These are phyloP conservation scores for Fraxinus paxiana DNA, from an alignment of 305 asterid genomes.

Conservation along the genomic window DNA sequence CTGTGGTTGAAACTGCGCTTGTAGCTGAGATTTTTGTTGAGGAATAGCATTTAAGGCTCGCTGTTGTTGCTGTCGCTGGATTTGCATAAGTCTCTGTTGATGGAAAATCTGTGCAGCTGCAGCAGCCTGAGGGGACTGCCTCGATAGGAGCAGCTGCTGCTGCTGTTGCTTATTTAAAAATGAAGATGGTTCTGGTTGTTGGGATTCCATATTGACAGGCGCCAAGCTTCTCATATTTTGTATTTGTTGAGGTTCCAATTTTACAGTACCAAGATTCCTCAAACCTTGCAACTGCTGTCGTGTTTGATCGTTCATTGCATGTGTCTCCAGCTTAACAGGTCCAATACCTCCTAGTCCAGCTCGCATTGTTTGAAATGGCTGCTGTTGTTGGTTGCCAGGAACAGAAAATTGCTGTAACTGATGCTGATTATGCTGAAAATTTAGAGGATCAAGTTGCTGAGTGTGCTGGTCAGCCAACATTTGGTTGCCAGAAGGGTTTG, in stretches of 20 bases:
- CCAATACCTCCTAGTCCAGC: constrained; percentile 62
- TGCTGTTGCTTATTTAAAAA: constrained; percentile 69
- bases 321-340: constrained; percentile 64
- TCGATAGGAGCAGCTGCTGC: constrained; percentile 55
- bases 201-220: constrained; percentile 69
- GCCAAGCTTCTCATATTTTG: constrained; percentile 59
- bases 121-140: constrained; percentile 74
- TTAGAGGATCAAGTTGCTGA: constrained; percentile 55
- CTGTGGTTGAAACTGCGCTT: constrained; percentile 60
- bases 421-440: constrained; percentile 65
- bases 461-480: constrained; percentile 61
- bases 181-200: constrained; percentile 60
- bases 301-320: constrained; percentile 54
- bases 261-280: constrained; percentile 52
- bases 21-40: constrained; percentile 64
- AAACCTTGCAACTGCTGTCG: constrained; percentile 58
- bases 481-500: constrained; percentile 50
- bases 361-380: constrained; percentile 54
- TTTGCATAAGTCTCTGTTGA: constrained; percentile 71
- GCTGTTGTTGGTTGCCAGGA: constrained; percentile 45
- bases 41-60: constrained; percentile 52
- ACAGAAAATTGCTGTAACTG: constrained; percentile 53
- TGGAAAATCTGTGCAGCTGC: constrained; percentile 64
- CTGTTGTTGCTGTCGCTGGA: constrained; percentile 54
- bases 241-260: constrained; percentile 70